These are phyloP conservation scores for Euphorbia lathyris DNA, from an alignment of 345 rosid genomes.

Conservation along the genomic window DNA sequence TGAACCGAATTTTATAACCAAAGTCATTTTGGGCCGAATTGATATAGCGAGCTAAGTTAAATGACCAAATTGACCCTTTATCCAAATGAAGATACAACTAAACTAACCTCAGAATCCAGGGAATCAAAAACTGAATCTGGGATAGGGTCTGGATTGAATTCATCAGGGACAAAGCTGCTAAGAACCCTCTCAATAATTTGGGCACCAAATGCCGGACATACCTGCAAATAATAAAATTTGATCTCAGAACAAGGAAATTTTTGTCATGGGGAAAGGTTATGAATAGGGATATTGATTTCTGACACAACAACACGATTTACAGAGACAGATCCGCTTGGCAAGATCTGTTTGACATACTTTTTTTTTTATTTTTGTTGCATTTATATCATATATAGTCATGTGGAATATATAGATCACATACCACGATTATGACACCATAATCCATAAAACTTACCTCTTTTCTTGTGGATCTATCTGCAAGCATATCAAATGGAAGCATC, in stretches of 20 bases:
- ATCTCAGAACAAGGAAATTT: not conserved
- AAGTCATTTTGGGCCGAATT: not conserved
- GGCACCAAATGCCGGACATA: slow-evolving; percentile 69
- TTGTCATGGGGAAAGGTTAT: slow-evolving; percentile 10
- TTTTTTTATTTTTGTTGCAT: too few species aligned
- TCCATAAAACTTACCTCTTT: slow-evolving; percentile 53
- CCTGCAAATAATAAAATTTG: slow-evolving; percentile 38
- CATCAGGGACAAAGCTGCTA: slow-evolving; percentile 76
- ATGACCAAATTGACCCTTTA: not conserved
- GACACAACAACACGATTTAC: too few species aligned
- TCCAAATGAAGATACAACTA: not conserved
- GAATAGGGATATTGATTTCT: not conserved
- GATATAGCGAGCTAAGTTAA: not conserved
- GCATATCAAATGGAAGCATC: slow-evolving; percentile 96
- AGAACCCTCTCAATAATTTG: slow-evolving; percentile 64
- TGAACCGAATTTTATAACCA: not conserved
- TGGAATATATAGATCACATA: too few species aligned
- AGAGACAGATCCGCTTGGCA: too few species aligned
- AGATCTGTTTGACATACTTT: too few species aligned
- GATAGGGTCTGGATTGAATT: slow-evolving; percentile 74
- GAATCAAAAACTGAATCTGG: slow-evolving; percentile 59
- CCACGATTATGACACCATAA: too few species aligned
- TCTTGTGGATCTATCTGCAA: slow-evolving; percentile 63
- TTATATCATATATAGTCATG: too few species aligned
- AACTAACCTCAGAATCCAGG: slow-evolving; percentile 67